Base-by-base conservation (phyloP, 148 eudicot species). In the Silene latifolia region DNA sequence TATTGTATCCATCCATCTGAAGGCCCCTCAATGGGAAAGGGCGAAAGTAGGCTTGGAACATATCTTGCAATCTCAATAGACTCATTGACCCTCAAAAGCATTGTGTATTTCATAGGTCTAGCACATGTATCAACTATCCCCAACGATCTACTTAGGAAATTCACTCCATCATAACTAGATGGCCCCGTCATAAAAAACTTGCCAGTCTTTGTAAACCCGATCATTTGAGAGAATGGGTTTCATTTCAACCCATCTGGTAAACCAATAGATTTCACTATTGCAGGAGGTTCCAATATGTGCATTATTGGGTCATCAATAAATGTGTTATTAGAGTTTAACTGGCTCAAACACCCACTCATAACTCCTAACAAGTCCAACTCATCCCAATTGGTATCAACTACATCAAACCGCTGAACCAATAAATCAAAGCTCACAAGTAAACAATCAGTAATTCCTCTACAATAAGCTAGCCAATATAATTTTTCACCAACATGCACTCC, bases 401-500 rank as follows among this genome's bases (percentile, higher is more conserved):
- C 11, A 7, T 13, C 60, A 15, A 70, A 70, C 73, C 0, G 14
- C 21, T 70, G 42, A 53, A 7, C 20, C 18, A 3, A 61, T 23
- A 70, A 25, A 70, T 70, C 73, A 70, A 70, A 70, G 11, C 19
- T 39, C 0, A 70, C 42, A 70, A 70, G 39, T 35, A 35, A 35
- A 35, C 6, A 0, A 35, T 5, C 6, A 35, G 6, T n/a, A n/a
- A n/a, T 5, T 35, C 5, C 39, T 35, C 39, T 35, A 35, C 39
- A 1, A 35, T 35, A 35, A 35, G 39, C 39, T 1, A 1, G 4
- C 71, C 71, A 67, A 42, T 67, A 39, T 19, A 67, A 53, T 5
- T 13, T 54, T 25, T 65, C 78, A 48, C 56, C 39, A 20, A 75
- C 78, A 13, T 66, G 11, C 53, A 73, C 39, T 65, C 46, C 69